Evolutionary conservation across 208 protist genomes (phyloP).

Genomic region (Leishmania tropica): DNA sequence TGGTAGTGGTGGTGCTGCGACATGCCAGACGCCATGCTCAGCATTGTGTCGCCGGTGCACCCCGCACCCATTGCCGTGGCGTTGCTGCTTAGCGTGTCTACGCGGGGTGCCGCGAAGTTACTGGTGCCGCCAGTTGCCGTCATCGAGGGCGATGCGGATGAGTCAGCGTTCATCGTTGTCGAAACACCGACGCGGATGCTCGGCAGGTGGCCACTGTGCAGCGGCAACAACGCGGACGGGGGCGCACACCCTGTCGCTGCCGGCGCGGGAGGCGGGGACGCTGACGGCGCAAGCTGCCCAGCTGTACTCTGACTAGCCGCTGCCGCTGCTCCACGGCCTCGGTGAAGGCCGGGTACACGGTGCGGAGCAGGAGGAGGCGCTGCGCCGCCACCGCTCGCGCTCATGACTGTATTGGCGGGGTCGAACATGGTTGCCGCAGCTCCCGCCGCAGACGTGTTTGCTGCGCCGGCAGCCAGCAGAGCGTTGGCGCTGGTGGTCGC

Average conservation of each 20-base stretch:
- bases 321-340: conserved; percentile 23
- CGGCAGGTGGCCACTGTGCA: background rate
- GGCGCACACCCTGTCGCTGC: conserved; percentile 1
- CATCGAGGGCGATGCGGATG: background rate
- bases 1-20: conserved; percentile 9
- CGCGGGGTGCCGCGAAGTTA: background rate
- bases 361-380: background rate
- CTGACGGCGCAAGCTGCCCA: background rate
- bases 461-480: background rate
- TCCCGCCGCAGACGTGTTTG: background rate
- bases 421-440: conserved; percentile 25
- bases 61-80: background rate
- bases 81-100: background rate
- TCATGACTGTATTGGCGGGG: background rate
- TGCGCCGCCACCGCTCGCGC: background rate
- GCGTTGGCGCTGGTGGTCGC: background rate
- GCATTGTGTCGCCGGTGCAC: background rate
- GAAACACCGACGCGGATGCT: background rate
- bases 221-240: background rate
- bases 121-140: background rate
- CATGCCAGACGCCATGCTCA: conserved; percentile 10
- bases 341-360: conserved; percentile 14
- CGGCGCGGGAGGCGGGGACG: background rate
- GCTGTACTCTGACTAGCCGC: background rate
- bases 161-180: background rate